Conservation (phyloP, 1,139 yeast genomes). For the Eremothecium sinecaudum region DNA sequence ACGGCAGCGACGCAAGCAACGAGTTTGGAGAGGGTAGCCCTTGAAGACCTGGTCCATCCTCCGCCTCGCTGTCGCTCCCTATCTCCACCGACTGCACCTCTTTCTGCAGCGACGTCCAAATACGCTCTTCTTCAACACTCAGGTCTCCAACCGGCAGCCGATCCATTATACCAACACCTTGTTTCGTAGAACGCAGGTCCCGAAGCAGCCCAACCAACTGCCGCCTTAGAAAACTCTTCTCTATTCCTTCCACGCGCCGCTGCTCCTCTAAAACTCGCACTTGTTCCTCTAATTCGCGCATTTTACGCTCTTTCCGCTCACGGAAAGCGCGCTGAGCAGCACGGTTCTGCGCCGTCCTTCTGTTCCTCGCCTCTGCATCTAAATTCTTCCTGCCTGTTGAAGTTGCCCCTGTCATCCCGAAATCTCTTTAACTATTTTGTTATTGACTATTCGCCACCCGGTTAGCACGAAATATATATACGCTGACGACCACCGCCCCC, state of each 20-base stretch:
- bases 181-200: conserved; percentile 57
- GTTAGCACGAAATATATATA: too few species aligned
- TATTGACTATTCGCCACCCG: too few species aligned
- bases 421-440: too few species aligned
- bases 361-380: conserved; percentile 69
- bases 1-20: too few species aligned
- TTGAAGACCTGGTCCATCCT: too few species aligned
- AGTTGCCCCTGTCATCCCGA: too few species aligned
- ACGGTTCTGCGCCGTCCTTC: conserved; percentile 91
- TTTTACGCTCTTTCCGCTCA: conserved; percentile 81
- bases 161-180: background rate
- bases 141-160: background rate
- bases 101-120: background rate
- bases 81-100: background rate
- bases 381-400: conserved; percentile 73
- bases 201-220: conserved; percentile 68
- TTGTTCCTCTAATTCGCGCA: conserved; percentile 77
- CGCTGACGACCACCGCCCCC: too few species aligned
- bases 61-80: too few species aligned
- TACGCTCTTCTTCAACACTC: background rate
- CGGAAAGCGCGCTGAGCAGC: conserved; percentile 97
- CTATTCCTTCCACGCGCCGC: conserved; percentile 53
- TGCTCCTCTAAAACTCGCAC: conserved; percentile 63
- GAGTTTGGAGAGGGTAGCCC: too few species aligned
- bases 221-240: conserved; percentile 60